Percentiles rank a stretch among this genome's conserved stretches.
Conservation (phyloP, 2,329 filamentous ascomycete species). For the Meredithiella fracta region DNA sequence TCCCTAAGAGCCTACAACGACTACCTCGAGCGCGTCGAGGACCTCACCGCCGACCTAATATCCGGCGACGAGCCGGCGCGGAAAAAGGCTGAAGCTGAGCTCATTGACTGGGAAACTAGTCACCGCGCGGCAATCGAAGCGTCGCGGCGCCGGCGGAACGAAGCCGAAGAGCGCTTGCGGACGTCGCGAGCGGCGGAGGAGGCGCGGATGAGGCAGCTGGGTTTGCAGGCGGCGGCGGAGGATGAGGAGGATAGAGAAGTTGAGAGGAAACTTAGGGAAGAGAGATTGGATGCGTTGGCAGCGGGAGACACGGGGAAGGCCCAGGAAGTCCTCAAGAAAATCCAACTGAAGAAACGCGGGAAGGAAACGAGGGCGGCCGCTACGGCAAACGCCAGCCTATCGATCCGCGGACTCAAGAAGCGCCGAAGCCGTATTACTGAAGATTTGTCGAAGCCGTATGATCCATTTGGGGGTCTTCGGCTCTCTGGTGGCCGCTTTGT, state of each 20-base stretch:
- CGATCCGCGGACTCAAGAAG: slow-evolving; percentile 59
- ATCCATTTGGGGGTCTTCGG: slow-evolving; percentile 66
- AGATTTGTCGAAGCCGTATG: slow-evolving; percentile 56
- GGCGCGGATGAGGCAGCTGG: slow-evolving; percentile 35
- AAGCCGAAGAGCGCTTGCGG: slow-evolving; percentile 37
- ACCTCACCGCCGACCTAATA: slow-evolving; percentile 77
- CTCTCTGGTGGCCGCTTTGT: slow-evolving; percentile 54
- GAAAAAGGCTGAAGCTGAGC: slow-evolving; percentile 27
- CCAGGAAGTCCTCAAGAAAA: slow-evolving; percentile 38
- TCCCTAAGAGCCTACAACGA: slow-evolving; percentile 72
- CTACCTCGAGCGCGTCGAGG: slow-evolving; percentile 85
- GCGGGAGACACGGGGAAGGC: slow-evolving; percentile 44
- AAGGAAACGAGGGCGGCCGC: slow-evolving; percentile 24
- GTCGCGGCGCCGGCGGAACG: slow-evolving; percentile 37
- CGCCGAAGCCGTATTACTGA: slow-evolving; percentile 23
- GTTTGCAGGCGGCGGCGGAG: slow-evolving; percentile 47
- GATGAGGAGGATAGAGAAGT: slow-evolving; percentile 54
- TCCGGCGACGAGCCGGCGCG: slow-evolving; percentile 50
- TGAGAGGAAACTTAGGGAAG: slow-evolving; percentile 45
- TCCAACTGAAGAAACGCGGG: slow-evolving; percentile 58
- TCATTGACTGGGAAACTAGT: slow-evolving; percentile 49
- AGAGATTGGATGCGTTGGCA: slow-evolving; percentile 54
- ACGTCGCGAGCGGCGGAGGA: slow-evolving; percentile 51
- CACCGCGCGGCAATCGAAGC: slow-evolving; percentile 54
- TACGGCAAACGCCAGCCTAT: slow-evolving; percentile 23